Conservation (phyloP, 495 filamentous ascomycete species). For the Penicillium malachiteum region DNA sequence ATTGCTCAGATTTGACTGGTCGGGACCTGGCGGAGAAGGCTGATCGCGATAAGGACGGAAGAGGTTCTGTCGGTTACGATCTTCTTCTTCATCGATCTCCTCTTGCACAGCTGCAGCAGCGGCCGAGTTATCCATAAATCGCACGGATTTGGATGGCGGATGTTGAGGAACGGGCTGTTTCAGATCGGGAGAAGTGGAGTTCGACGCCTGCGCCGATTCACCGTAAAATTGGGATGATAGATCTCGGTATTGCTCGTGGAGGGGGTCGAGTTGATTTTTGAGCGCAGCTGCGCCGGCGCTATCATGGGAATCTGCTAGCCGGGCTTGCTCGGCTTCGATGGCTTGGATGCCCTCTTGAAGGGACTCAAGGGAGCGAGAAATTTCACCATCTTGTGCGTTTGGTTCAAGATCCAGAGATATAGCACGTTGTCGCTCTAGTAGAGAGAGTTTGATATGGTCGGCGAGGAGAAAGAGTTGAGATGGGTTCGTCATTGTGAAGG, state of each 20-base stretch:
- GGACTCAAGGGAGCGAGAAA: conserved; percentile 83
- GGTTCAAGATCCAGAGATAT: conserved; percentile 79
- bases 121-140: conserved; percentile 72
- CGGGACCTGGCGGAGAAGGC: conserved; percentile 58
- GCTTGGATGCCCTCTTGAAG: conserved; percentile 79
- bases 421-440: conserved; percentile 85
- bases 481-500: conserved; percentile 54
- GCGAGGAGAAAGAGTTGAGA: conserved; percentile 55
- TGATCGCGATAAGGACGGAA: conserved; percentile 65
- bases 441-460: conserved; percentile 55
- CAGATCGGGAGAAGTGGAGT: conserved; percentile 56
- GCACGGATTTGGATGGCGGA: conserved; percentile 73
- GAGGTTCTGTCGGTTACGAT: conserved; percentile 56
- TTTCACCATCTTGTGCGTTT: conserved; percentile 83
- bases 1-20: conserved; percentile 70
- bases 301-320: conserved; percentile 62
- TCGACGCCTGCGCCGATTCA: conserved; percentile 57
- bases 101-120: conserved; percentile 38
- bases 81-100: conserved; percentile 44
- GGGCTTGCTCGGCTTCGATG: conserved; percentile 64
- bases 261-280: conserved; percentile 65
- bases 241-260: conserved; percentile 56
- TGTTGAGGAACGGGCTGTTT: conserved; percentile 50
- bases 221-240: conserved; percentile 63
- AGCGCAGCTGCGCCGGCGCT: conserved; percentile 54